A percentile compares a stretch with the other conserved stretches of the same genome.
These are phyloP conservation scores for Lentinula edodes DNA, from an alignment of 768 basidiomycete species.

Conservation along the genomic window DNA sequence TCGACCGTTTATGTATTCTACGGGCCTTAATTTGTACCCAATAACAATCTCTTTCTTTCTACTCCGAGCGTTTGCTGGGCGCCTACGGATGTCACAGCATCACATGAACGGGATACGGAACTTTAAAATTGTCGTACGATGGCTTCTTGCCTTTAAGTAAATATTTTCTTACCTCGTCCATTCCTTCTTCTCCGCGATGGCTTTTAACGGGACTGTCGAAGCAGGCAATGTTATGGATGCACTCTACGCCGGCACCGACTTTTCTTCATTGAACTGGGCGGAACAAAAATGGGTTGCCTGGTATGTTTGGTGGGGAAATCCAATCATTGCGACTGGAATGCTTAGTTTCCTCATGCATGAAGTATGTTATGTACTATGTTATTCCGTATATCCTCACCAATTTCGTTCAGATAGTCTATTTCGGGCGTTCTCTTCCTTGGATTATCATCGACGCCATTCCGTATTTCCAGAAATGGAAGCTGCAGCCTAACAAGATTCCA, in stretches of 20 bases:
- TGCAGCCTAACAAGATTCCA: conserved; percentile 84
- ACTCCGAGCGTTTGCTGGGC: neutral
- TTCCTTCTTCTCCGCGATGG: neutral
- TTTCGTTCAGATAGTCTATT: conserved; percentile 77
- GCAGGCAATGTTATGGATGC: conserved; percentile 25
- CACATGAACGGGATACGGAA: neutral
- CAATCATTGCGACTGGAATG: conserved; percentile 87
- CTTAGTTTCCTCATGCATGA: conserved; percentile 93
- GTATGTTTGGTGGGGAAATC: conserved; percentile 89
- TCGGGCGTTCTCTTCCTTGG: conserved; percentile 93
- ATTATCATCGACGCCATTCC: conserved; percentile 92
- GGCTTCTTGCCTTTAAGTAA: neutral
- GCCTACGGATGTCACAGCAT: neutral
- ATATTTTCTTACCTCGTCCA: neutral
- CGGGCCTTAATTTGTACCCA: neutral
- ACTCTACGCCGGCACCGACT: conserved; percentile 56
- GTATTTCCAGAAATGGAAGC: conserved; percentile 91
- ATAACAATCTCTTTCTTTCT: neutral
- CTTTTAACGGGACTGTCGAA: conserved; percentile 36
- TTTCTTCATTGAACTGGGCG: conserved; percentile 56
- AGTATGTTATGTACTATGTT: conserved; percentile 40
- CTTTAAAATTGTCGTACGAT: neutral
- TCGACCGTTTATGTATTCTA: neutral
- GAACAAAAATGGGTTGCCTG: conserved; percentile 82
- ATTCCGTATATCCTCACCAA: neutral